Conservation (phyloP, 371 early-diverging fungal genomes). For the Nematocida ironsii region DNA sequence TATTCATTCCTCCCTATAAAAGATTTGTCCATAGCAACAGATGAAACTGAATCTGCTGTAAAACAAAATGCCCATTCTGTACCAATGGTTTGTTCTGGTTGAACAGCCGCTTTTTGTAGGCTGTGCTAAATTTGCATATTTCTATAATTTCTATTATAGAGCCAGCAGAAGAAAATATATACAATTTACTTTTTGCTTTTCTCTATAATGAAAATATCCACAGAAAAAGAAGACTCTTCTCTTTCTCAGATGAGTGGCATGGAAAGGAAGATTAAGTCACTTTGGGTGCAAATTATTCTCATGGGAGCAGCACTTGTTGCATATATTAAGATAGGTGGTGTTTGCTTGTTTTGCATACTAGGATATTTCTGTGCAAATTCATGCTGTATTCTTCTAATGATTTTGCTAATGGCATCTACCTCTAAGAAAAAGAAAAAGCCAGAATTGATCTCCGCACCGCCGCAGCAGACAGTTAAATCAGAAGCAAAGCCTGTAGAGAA, state of each 20-base stretch:
- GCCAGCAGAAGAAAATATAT: background rate
- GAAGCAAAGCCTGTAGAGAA: background rate
- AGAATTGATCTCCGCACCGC: background rate
- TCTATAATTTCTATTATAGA: too few species aligned
- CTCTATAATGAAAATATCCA: background rate
- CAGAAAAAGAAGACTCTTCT: constrained; percentile 4
- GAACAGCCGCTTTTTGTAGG: too few species aligned
- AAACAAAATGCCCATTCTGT: background rate
- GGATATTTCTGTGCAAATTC: constrained; percentile 9
- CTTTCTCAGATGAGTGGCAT: background rate
- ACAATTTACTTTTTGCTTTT: constrained; percentile 26
- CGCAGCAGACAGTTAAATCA: background rate
- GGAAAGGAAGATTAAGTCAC: constrained; percentile 26
- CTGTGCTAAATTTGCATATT: too few species aligned
- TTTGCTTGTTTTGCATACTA: background rate
- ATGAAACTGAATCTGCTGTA: background rate
- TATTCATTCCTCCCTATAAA: background rate
- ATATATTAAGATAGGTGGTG: constrained; percentile 18
- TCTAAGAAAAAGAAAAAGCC: constrained; percentile 2
- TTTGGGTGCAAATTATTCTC: constrained; percentile 10
- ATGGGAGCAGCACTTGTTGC: background rate
- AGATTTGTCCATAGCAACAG: constrained; percentile 5
- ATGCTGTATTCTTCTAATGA: constrained; percentile 17
- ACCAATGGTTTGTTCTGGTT: background rate
- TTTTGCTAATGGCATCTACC: constrained; percentile 13